Evolutionary conservation across 495 filamentous ascomycete species (phyloP).

Genomic region (Filosporella fistucella): DNA sequence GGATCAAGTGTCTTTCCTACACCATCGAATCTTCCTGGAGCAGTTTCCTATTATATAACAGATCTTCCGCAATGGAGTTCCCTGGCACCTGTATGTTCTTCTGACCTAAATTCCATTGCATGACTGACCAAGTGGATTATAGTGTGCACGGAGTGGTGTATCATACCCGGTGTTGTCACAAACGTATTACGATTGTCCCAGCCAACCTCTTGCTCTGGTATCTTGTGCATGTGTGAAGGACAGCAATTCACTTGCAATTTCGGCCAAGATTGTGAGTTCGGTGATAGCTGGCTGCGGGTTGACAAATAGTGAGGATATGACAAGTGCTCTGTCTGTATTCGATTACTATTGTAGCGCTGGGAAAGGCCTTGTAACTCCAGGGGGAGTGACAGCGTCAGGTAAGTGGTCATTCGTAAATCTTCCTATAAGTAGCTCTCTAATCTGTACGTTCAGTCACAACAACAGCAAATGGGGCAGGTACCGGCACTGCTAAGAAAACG

Average conservation of each 20-base stretch:
- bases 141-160: conserved; percentile 37
- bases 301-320: conserved; percentile 40
- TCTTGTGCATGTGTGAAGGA: conserved; percentile 45
- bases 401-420: not conserved
- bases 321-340: conserved; percentile 37
- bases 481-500: too few species aligned
- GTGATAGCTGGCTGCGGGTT: conserved; percentile 37
- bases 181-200: conserved; percentile 35
- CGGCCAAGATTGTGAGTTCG: conserved; percentile 30
- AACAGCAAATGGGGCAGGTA: too few species aligned
- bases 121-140: too few species aligned
- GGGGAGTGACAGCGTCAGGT: conserved; percentile 34
- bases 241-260: conserved; percentile 31
- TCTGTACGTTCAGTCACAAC: too few species aligned
- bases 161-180: conserved; percentile 36
- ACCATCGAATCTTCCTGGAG: conserved; percentile 37
- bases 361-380: conserved; percentile 29
- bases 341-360: conserved; percentile 44
- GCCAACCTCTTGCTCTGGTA: conserved; percentile 36
- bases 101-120: too few species aligned
- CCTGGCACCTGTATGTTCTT: too few species aligned
- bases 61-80: conserved; percentile 38
- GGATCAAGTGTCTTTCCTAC: conserved; percentile 40
- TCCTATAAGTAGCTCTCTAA: conserved; percentile 5
- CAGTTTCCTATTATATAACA: conserved; percentile 47